Evolutionary conservation across 2,329 filamentous ascomycete genomes (phyloP), one percentile per base, ranked within the genome.

Genomic region (Mollisia scopiformis): DNA sequence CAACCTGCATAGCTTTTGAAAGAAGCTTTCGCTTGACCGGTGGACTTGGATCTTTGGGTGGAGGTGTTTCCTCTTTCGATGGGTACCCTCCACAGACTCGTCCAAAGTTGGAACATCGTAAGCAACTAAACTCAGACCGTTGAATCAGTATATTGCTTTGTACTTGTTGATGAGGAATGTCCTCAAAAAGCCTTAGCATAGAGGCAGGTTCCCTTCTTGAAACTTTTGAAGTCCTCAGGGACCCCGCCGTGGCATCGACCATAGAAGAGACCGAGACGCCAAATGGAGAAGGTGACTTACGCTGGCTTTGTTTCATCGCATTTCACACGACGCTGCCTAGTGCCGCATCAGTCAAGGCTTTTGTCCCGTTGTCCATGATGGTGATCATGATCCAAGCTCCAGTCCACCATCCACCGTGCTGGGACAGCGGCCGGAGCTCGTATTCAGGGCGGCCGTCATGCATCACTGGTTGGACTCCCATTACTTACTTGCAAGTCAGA

Each of bases 401-500:
- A 4, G 51, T 16, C 49, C 27, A 51, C 19, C 21, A 49, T 11
- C n/a, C 49, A 21, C 14, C n/a, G 30, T 33, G 14, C 23, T 43
- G 39, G 39, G 39, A 43, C 49, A n/a, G 27, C 49, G 28, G 28
- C 49, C 46, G n/a, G n/a, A 31, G n/a, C 27, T 46, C 14, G 21
- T 37, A n/a, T 56, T 27, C 21, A 10, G 3, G 16, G 13, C 8
- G 31, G 5, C 33, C 28, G 13, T 25, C 28, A 21, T 35, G 5
- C 23, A 5, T 14, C n/a, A 23, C 46, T 16, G 14, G 23, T 13
- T 25, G 23, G n/a, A 28, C 23, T 25, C 14, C 21, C 46, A 19
- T 31, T 33, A 68, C 66, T 53, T 55, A 68, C 86, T 88, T 88
- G 86, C 86, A 89, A 71, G 84, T 87, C 68, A 78, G 78, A 72